These are phyloP conservation scores for Didymella glomerata DNA, from an alignment of 2,329 filamentous ascomycete species.

Conservation along the genomic window DNA sequence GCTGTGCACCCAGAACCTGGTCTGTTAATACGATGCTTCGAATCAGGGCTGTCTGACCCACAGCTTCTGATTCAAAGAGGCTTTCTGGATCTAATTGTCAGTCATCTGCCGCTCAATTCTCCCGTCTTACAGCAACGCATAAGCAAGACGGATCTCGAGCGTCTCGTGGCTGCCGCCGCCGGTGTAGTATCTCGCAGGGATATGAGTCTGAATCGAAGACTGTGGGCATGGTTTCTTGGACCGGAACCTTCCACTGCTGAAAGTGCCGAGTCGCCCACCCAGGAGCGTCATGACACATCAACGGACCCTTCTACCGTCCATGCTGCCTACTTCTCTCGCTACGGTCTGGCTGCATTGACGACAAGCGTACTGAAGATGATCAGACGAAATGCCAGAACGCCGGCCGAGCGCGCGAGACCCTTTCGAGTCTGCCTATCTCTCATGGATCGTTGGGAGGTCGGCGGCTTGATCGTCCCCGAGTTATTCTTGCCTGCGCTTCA, in stretches of 20 bases:
- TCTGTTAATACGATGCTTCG: constrained; percentile 87
- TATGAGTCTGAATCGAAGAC: constrained; percentile 92
- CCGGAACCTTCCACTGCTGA: constrained; percentile 66
- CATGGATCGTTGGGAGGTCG: constrained; percentile 99
- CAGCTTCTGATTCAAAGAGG: constrained; percentile 93
- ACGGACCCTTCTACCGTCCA: constrained; percentile 57
- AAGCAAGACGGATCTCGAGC: constrained; percentile 77
- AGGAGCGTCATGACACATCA: constrained; percentile 61
- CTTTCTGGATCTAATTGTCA: constrained; percentile 90
- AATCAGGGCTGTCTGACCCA: constrained; percentile 84
- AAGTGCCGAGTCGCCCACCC: constrained; percentile 49
- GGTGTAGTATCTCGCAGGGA: constrained; percentile 88
- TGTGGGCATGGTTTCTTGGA: constrained; percentile 97
- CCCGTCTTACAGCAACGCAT: constrained; percentile 79
- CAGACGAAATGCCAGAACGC: constrained; percentile 60
- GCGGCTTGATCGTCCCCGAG: constrained; percentile 84
- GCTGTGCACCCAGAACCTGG: constrained; percentile 90
- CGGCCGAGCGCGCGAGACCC: constrained; percentile 78
- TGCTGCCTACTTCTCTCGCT: constrained; percentile 77
- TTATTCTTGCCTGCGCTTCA: constrained; percentile 87
- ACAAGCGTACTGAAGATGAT: constrained; percentile 82
- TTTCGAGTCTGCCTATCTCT: constrained; percentile 92
- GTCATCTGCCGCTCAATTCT: constrained; percentile 85
- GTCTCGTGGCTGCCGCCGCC: constrained; percentile 82
- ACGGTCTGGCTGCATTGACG: constrained; percentile 77